Conservation (phyloP, 495 filamentous ascomycete species). For the Parmelia sp. region DNA sequence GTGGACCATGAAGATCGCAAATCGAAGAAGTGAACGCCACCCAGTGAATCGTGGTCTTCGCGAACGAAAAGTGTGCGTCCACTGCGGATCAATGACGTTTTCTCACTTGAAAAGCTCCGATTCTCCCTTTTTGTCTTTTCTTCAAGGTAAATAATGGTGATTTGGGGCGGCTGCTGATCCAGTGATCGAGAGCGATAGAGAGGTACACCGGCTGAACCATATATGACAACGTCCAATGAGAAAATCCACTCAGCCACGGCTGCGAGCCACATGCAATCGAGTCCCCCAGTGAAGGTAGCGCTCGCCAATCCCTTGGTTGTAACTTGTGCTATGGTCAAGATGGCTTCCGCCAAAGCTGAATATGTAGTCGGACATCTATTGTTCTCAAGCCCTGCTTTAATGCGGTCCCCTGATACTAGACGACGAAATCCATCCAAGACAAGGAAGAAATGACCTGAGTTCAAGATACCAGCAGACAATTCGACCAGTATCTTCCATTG, state of each 20-base stretch:
- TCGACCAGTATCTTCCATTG: constrained; percentile 16
- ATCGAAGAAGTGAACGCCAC: not conserved
- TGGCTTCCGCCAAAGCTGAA: constrained; percentile 9
- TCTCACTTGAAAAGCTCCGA: not conserved
- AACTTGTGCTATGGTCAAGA: constrained; percentile 10
- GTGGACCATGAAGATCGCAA: constrained; percentile 11
- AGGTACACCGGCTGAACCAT: not conserved
- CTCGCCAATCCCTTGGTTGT: not conserved
- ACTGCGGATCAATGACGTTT: not conserved
- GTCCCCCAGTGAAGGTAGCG: constrained; percentile 6
- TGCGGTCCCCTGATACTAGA: not conserved
- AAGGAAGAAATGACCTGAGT: not conserved
- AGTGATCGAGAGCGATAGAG: constrained; percentile 6
- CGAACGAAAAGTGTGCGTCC: constrained; percentile 8
- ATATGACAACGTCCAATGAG: constrained; percentile 8
- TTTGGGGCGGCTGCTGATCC: not conserved
- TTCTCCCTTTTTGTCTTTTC: not conserved
- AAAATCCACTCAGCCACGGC: constrained; percentile 20
- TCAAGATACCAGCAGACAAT: constrained; percentile 10
- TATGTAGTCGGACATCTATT: not conserved
- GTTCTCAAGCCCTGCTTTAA: not conserved
- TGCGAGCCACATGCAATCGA: constrained; percentile 18
- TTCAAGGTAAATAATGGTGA: not conserved
- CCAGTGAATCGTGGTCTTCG: not conserved
- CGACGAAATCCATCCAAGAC: constrained; percentile 9